Evolutionary conservation across 768 basidiomycete species (phyloP), one percentile per base, ranked within the genome.

Genomic region (Sistotremastrum suecicum): DNA sequence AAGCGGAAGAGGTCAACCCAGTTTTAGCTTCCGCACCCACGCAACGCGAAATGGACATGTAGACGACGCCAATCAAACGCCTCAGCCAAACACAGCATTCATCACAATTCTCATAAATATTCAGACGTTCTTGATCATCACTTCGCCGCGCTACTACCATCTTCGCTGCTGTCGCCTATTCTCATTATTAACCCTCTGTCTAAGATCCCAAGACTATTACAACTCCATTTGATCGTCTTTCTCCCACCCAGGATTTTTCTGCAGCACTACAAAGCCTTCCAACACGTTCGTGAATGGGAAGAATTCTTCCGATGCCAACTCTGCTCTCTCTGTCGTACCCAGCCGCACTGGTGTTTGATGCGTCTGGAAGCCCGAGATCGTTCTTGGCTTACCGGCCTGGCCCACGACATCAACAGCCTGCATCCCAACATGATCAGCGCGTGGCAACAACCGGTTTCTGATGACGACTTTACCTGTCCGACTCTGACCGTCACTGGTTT

Each of bases 311-410:
- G 95, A 98, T 9, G 90, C 95, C 50, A 98, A 66, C 67, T 98
- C 95, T 5, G 87, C 90, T 39, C 95, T 72, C 60, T 98, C 95
- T 2, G 83, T 90, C 48, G 90, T 92, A 4, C 86, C 94, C 51
- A 99, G 64, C 42, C 95, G 83, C 43, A 99, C 95, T 1, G 94
- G 95, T 39, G 95, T 90, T 58, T 86, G 79, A 64, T 98, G 91
- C 10, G 95, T 99, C 64, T 97, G 94, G 86, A 99, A 98, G 36
- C 90, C 90, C 29, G 88, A 90, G 52, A 95, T 95, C 42, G 90
- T 91, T 50, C 89, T 74, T 50, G 95, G 88, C 62, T 97, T 98
- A 37, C 95, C 95, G 0, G 95, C 95, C 65, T 97, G 87, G 10
- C 94, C 95, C 41, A 99, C 87, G 42, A 95, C 89, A 57, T 99